Evolutionary conservation across 2,329 filamentous ascomycete species (phyloP).

Genomic region (Penicillium sp.): DNA sequence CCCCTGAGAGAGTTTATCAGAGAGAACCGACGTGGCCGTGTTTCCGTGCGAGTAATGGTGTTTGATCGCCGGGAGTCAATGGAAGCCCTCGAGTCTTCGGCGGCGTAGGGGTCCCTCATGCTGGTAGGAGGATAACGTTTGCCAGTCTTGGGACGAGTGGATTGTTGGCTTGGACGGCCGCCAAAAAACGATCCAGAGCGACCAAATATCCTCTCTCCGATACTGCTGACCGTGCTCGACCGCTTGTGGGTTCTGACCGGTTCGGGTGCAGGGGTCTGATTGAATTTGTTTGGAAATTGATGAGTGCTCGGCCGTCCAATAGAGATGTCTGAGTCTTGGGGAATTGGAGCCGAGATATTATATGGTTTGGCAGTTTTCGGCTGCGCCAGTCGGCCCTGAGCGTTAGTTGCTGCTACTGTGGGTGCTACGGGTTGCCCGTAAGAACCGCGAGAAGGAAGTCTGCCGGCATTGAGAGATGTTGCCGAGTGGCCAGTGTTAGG

Average conservation of each 20-base stretch:
- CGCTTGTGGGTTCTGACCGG: constrained; percentile 57
- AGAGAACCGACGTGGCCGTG: constrained; percentile 66
- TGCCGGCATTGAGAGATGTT: constrained; percentile 56
- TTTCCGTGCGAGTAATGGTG: constrained; percentile 63
- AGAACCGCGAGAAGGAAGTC: constrained; percentile 70
- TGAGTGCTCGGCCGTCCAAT: constrained; percentile 60
- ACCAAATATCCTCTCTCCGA: constrained; percentile 80
- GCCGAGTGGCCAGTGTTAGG: constrained; percentile 81
- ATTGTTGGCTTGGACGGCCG: constrained; percentile 40
- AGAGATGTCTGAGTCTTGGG: constrained; percentile 52
- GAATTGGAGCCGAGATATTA: constrained; percentile 65
- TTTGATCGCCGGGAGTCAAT: constrained; percentile 73
- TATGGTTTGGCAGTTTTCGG: constrained; percentile 64
- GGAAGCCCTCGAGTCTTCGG: constrained; percentile 59
- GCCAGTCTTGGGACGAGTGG: constrained; percentile 44
- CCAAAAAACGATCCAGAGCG: constrained; percentile 78
- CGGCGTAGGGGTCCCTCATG: constrained; percentile 70
- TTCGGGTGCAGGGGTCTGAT: constrained; percentile 50
- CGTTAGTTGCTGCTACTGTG: constrained; percentile 81
- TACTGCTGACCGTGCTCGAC: constrained; percentile 72
- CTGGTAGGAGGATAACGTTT: constrained; percentile 86
- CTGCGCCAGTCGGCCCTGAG: constrained; percentile 84
- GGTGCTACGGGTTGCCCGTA: constrained; percentile 88
- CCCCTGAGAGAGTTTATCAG: constrained; percentile 65
- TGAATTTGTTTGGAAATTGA: constrained; percentile 56